Evolutionary conservation across 371 early-diverging fungal genomes (phyloP).

Genomic region (Choanephora cucurbitarum): DNA sequence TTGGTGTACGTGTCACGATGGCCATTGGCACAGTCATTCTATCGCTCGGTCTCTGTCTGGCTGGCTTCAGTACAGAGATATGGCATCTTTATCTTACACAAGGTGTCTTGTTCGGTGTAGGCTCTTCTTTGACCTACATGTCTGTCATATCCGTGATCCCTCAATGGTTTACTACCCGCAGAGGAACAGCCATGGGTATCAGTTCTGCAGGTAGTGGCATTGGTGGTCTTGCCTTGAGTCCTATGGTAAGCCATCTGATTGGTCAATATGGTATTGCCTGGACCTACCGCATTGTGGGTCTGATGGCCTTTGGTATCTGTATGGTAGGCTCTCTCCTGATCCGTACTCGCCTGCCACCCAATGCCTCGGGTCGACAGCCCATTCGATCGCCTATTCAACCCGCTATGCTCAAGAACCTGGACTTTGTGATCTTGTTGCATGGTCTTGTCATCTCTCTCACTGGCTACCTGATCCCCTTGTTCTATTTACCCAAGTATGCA

Average conservation of each 20-base stretch:
- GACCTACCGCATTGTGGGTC: constrained; percentile 41
- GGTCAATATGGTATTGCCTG: constrained; percentile 35
- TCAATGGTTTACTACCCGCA: constrained; percentile 60
- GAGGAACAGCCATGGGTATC: constrained; percentile 63
- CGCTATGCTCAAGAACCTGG: constrained; percentile 25
- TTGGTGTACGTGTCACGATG: constrained; percentile 44
- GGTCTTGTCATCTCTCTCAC: constrained; percentile 38
- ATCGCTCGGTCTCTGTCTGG: constrained; percentile 49
- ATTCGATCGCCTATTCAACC: constrained; percentile 29
- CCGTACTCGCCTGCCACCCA: constrained; percentile 35
- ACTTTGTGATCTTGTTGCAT: constrained; percentile 33
- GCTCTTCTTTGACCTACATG: constrained; percentile 43
- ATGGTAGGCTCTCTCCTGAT: constrained; percentile 28
- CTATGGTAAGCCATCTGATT: constrained; percentile 48
- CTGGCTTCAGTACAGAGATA: constrained; percentile 45
- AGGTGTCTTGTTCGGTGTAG: constrained; percentile 53
- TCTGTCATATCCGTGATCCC: constrained; percentile 40
- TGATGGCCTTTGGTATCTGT: constrained; percentile 42
- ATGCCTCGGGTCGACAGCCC: constrained; percentile 15
- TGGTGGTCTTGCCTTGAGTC: constrained; percentile 61
- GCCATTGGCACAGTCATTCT: constrained; percentile 47
- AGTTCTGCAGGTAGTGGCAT: constrained; percentile 76
- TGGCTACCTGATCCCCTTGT: constrained; percentile 38
- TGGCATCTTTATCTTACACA: constrained; percentile 64
- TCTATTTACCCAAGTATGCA: constrained; percentile 40